Conservation (phyloP, 305 asterid species). For the Solanum hybrid region DNA sequence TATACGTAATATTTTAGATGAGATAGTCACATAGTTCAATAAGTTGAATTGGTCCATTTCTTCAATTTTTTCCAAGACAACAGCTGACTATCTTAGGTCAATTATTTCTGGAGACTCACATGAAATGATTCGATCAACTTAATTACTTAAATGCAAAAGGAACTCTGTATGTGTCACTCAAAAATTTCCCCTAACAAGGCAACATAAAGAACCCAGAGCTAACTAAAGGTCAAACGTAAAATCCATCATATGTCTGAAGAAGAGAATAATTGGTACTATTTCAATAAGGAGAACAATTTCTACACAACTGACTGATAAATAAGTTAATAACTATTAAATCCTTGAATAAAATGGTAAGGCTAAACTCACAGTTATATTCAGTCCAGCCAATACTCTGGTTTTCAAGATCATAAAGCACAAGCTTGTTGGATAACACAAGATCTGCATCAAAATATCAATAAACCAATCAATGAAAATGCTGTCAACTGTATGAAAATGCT, state of each 20-base stretch:
- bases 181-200: background rate
- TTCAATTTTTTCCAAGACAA: background rate
- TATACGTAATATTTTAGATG: background rate
- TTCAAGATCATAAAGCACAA: conserved; percentile 28
- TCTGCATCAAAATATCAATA: conserved; percentile 7
- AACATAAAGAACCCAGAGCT: background rate
- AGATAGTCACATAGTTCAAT: background rate
- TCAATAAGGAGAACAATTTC: background rate
- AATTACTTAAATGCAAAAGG: background rate
- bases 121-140: background rate
- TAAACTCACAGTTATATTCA: conserved; percentile 18
- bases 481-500: background rate
- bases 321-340: background rate
- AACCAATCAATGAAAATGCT: background rate
- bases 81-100: background rate
- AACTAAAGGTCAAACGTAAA: background rate
- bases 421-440: conserved; percentile 18
- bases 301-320: background rate
- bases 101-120: background rate
- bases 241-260: background rate
- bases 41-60: background rate
- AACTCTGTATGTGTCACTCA: background rate
- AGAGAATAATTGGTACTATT: background rate
- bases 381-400: conserved; percentile 25
- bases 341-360: background rate